These are phyloP conservation scores for Yamadazyma diddensiae DNA, from an alignment of 1,139 yeast species.

Conservation along the genomic window DNA sequence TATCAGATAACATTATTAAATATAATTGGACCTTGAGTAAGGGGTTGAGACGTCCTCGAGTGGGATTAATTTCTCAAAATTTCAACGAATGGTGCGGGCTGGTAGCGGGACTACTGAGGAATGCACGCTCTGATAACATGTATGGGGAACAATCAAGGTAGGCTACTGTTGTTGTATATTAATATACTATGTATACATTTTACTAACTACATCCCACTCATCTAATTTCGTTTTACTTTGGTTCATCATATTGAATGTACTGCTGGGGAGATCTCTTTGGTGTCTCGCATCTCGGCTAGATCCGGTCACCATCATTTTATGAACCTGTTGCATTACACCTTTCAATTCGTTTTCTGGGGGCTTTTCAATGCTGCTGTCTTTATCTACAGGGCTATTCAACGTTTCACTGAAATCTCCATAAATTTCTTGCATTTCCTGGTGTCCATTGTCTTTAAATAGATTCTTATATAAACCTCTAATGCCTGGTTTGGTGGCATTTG, in stretches of 20 bases:
- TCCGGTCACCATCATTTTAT: conserved; percentile 22
- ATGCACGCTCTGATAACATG: no score
- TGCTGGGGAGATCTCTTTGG: conserved; percentile 3
- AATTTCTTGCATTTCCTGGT: conserved; percentile 8
- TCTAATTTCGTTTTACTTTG: conserved; percentile 32
- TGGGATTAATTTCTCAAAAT: conserved; percentile 2
- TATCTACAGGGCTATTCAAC: background rate
- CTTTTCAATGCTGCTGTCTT: background rate
- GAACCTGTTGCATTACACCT: conserved; percentile 26
- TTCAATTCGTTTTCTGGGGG: conserved; percentile 15
- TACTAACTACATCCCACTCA: conserved; percentile 46
- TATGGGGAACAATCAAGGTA: no score
- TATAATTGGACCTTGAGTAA: no score
- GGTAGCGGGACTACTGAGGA: background rate
- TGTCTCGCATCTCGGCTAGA: conserved; percentile 6
- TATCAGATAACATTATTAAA: conserved; percentile 44
- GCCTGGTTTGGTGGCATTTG: background rate
- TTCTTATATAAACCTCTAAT: conserved; percentile 7
- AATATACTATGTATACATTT: conserved; percentile 17
- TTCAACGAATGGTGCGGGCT: conserved; percentile 4
- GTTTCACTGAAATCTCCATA: conserved; percentile 20
- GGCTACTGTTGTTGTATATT: no score
- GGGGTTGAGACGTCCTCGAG: conserved; percentile 6
- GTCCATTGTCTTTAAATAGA: conserved; percentile 10
- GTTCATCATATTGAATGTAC: conserved; percentile 16